These are phyloP conservation scores for Ascoidea rubescens DNA, from an alignment of 805 yeast species.

Conservation along the genomic window DNA sequence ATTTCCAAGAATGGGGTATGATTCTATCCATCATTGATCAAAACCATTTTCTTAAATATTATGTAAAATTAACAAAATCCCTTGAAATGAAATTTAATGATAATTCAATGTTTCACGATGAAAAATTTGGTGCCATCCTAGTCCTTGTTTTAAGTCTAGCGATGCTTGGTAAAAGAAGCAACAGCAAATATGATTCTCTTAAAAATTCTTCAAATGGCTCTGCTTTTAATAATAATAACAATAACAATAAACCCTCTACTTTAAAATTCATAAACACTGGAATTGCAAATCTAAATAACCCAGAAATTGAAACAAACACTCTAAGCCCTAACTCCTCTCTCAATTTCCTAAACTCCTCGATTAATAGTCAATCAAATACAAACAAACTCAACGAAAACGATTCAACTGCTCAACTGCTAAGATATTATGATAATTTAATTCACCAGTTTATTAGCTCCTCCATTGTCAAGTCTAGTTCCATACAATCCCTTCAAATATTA, in stretches of 20 bases:
- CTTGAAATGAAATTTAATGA: slow-evolving; percentile 30
- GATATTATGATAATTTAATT: slow-evolving; percentile 45
- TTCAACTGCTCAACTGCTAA: slow-evolving; percentile 15
- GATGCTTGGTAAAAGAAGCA: slow-evolving; percentile 15
- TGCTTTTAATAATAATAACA: neutral
- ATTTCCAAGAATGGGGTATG: slow-evolving; percentile 68
- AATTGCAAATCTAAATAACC: neutral
- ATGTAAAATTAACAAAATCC: slow-evolving; percentile 30
- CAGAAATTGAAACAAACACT: neutral
- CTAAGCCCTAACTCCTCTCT: neutral
- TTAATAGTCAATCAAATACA: slow-evolving; percentile 12
- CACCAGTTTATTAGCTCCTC: slow-evolving; percentile 52
- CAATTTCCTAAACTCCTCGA: neutral
- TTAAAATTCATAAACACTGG: neutral
- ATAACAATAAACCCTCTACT: neutral
- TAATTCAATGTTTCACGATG: slow-evolving; percentile 27
- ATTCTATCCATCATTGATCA: slow-evolving; percentile 58
- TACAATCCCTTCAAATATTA: slow-evolving; percentile 56
- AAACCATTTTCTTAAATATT: slow-evolving; percentile 50
- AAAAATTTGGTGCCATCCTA: slow-evolving; percentile 39
- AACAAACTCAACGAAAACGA: neutral
- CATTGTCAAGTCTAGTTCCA: slow-evolving; percentile 42
- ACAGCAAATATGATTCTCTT: neutral
- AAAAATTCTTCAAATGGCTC: neutral
- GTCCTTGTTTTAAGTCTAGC: slow-evolving; percentile 36